Evolutionary conservation across 2,329 filamentous ascomycete species (phyloP), one percentile per base, ranked within the genome.

Genomic region (Pezicula rhizophila): DNA sequence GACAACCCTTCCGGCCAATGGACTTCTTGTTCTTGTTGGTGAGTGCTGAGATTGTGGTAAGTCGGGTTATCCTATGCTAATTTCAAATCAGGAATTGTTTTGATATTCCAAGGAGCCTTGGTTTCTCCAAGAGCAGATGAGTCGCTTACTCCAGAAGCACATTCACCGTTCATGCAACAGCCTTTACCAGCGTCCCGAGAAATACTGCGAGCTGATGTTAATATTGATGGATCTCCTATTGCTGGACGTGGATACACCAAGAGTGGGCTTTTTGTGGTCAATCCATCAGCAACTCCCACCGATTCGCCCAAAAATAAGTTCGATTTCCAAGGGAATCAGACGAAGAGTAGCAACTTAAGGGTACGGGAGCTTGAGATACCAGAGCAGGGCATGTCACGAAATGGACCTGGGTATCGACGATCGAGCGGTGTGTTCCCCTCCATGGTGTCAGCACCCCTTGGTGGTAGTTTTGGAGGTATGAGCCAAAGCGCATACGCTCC

Each of bases 21-120:
- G 62, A 5, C 52, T 65, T 28, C 46, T 62, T 15, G 47, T 65
- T 42, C 56, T 65, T 45, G 52, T 64, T 52, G 59, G 62, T 62
- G 26, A 47, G 60, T 59, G n/a, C 15, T 5, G 14, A 45, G 26
- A 3, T 11, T 18, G 33, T 45, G 25, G 17, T 41, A 4, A 34
- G 18, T 37, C 12, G 15, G 14, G 11, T 12, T 42, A 15, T 49
- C 17, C 33, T 10, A 23, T 25, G 41, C 40, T 39, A n/a, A 48
- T 55, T 47, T 55, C 15, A 17, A 23, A 15, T n/a, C 25, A 61
- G 62, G 55, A 15, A 54, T 64, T 39, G 46, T 63, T 28, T 56
- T 55, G 0, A 48, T 60, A n/a, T 65, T 57, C 41, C 50, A 53
- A 6, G 53, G 47, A 14, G 52, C 52, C 15, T 51, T 64, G 25